phyloP scores from a whole-genome alignment of 2,329 filamentous ascomycete species.

The Graphilbum sp. region DNA sequence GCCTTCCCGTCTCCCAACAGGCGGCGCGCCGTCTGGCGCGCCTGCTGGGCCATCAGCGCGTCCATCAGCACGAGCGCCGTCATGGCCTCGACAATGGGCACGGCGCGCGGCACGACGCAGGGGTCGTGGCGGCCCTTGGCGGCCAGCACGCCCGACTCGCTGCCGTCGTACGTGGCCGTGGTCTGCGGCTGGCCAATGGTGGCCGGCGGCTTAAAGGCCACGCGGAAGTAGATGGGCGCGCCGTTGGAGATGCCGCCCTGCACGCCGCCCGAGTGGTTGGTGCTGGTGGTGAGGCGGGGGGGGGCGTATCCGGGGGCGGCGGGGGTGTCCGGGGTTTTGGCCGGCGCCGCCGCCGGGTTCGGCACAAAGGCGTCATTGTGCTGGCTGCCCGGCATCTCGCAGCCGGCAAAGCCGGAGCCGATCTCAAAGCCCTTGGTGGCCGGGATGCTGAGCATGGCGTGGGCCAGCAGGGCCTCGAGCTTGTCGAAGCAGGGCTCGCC shows the following conservation, averaged over 20 bases:
- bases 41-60: constrained; percentile 68
- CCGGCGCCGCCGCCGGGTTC: constrained; percentile 26
- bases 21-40: constrained; percentile 28
- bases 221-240: constrained; percentile 82
- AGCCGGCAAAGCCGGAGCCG: constrained; percentile 79
- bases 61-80: constrained; percentile 76
- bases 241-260: constrained; percentile 94
- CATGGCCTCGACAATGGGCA: constrained; percentile 87
- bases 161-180: constrained; percentile 64
- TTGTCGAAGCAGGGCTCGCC: constrained; percentile 95
- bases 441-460: constrained; percentile 90
- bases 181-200: constrained; percentile 82
- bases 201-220: constrained; percentile 87
- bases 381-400: constrained; percentile 68
- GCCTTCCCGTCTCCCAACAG: constrained; percentile 14
- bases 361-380: constrained; percentile 83
- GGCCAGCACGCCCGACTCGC: constrained; percentile 55
- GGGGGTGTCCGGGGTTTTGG: constrained; percentile 23
- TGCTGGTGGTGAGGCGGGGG: constrained; percentile 64
- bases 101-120: constrained; percentile 74
- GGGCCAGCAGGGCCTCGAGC: constrained; percentile 76
- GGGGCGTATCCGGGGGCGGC: constrained; percentile 18
- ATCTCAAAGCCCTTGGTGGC: constrained; percentile 94
- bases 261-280: constrained; percentile 88
- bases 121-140: constrained; percentile 93